Base-by-base conservation (phyloP, 2,329 filamentous ascomycete genomes). In the Botrytis hyacinthi region DNA sequence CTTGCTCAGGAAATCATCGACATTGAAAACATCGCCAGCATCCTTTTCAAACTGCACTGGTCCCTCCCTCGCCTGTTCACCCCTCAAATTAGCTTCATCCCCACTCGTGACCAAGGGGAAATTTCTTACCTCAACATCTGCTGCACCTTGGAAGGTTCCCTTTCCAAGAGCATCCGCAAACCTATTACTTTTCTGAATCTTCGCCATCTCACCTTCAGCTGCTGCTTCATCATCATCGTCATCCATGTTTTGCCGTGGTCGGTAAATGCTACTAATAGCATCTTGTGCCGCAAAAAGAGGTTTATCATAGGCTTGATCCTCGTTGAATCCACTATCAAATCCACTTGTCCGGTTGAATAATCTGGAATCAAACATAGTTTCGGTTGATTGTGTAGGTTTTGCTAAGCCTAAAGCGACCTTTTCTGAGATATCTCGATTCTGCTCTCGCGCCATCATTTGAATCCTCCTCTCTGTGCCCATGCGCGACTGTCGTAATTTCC, bases 41-140 rank as follows among this genome's bases (percentile, higher is more conserved):
- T 98, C 95, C 83, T 95, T 97, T 83, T 98, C 95, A 79, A 99
- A 99, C 82, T 97, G 93, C 42, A 99, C 96, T 0, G 96, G 96
- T 8, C 96, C 96, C 79, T 97, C 93, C 73, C 95, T 89, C 75
- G 89, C 90, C 89, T 92, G 78, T 70, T 65, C 69, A 7, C 32
- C 60, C 59, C 26, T 18, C 26, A 70, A 65, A 57, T 67, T 76
- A 78, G 75, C 67, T 42, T 26, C 26, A 68, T 40, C 26, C 20
- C n/a, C 9, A 57, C 22, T 32, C 32, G 44, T 8, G 32, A 37
- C 65, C 40, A 57, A 61, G 8, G 62, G 57, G 60, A 16, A 42
- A 75, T 46, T 67, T 83, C 88, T 85, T 80, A 92, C 90, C 87
- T 97, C 95, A 70, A 91, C 92, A 78, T 97, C 91, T 73, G 88